A percentile compares a stretch with the other conserved stretches of the same genome.
Conservation (phyloP, 176 grass and related monocot genomes). For the Hyparrhenia diplandra region DNA sequence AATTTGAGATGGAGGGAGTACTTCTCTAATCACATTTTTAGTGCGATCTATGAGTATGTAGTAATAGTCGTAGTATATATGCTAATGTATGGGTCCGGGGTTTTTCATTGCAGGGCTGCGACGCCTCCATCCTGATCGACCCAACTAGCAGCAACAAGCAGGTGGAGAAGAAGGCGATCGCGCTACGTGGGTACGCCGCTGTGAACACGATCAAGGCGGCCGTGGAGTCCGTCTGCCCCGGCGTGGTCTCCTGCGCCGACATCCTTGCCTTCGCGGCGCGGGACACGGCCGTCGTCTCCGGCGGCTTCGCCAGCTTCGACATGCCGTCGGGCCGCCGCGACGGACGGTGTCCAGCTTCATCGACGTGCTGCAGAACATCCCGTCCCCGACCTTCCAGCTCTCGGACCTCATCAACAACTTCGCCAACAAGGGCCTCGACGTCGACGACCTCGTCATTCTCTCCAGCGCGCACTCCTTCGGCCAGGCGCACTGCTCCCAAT, state of each 20-base stretch:
- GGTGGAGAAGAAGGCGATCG: slow-evolving; percentile 47
- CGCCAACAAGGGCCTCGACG: background rate
- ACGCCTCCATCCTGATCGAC: slow-evolving; percentile 3
- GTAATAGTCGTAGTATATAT: no score
- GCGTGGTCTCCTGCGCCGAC: slow-evolving; percentile 54
- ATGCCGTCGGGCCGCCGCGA: slow-evolving; percentile 21
- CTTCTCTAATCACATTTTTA: no score
- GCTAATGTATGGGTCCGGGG: background rate
- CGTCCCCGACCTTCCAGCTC: background rate
- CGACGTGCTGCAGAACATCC: slow-evolving; percentile 14
- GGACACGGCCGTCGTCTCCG: slow-evolving; percentile 32
- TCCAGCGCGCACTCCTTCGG: slow-evolving; percentile 28
- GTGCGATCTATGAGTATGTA: no score
- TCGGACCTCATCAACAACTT: slow-evolving; percentile 6
- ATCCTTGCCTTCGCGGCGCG: slow-evolving; percentile 61
- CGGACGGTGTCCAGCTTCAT: background rate
- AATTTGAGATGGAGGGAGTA: no score
- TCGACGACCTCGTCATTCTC: slow-evolving; percentile 20
- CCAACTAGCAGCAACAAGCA: background rate
- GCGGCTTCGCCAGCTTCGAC: background rate
- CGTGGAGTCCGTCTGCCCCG: background rate
- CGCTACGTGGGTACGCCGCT: slow-evolving; percentile 33
- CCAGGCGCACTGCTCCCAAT: background rate
- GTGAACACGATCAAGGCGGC: slow-evolving; percentile 43
- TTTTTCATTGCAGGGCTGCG: slow-evolving; percentile 4